These are phyloP conservation scores for Typha latifolia DNA, from an alignment of 176 grass and related monocot genomes.

Conservation along the genomic window DNA sequence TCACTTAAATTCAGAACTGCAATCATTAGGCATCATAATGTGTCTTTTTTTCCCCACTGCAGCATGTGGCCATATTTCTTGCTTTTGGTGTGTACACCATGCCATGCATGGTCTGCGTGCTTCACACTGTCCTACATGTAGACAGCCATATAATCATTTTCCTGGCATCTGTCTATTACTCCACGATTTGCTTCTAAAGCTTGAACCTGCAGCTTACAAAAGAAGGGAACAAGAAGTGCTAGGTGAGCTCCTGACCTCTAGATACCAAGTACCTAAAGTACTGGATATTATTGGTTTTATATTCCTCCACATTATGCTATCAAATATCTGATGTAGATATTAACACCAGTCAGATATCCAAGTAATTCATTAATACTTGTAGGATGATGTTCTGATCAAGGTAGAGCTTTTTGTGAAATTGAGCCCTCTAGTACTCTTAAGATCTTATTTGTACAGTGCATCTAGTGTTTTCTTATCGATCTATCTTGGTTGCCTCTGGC, in stretches of 20 bases:
- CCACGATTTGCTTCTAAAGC: constrained; percentile 71
- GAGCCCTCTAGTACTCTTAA: no score
- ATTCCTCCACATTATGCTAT: no score
- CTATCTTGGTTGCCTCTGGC: no score
- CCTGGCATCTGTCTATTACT: constrained; percentile 75
- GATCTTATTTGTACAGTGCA: no score
- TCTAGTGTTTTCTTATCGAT: no score
- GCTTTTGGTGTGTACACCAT: constrained; percentile 73
- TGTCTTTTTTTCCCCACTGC: constrained; percentile 14
- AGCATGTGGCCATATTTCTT: constrained; percentile 92
- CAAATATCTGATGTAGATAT: no score
- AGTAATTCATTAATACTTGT: no score
- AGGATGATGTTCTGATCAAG: no score
- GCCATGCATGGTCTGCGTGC: constrained; percentile 38
- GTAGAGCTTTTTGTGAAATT: no score
- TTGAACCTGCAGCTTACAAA: constrained; percentile 68
- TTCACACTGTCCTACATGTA: constrained; percentile 68
- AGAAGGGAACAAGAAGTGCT: constrained; percentile 67
- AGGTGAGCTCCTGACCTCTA: constrained; percentile 35
- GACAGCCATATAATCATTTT: constrained; percentile 71
- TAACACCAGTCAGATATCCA: no score
- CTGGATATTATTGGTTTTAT: no score
- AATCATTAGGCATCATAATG: constrained; percentile 14
- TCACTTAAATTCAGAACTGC: background rate
- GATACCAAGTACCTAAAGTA: background rate